A percentile compares a stretch with the other conserved stretches of the same genome.
These are phyloP conservation scores for Pleurostoma richardsiae DNA, from an alignment of 2,329 filamentous ascomycete species.

Conservation along the genomic window DNA sequence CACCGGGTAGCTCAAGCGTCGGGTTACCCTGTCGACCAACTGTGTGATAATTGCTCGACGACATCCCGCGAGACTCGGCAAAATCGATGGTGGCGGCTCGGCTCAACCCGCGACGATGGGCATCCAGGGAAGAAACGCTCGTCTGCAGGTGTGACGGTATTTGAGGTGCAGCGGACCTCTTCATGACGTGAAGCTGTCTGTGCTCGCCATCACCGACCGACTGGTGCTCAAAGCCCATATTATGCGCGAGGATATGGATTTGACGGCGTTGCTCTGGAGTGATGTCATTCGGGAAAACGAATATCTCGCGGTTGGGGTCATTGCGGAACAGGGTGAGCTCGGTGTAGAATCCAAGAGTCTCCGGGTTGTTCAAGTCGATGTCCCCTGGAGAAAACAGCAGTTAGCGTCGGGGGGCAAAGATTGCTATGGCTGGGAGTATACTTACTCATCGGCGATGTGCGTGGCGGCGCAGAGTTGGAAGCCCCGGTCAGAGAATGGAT, in stretches of 20 bases:
- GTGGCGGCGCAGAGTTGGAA: slow-evolving; percentile 55
- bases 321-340: slow-evolving; percentile 86
- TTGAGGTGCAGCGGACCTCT: slow-evolving; percentile 33
- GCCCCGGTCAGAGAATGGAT: slow-evolving; percentile 71
- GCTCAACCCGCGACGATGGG: slow-evolving; percentile 79
- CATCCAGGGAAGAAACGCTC: slow-evolving; percentile 61
- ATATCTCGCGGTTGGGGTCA: slow-evolving; percentile 61
- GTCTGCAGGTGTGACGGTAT: slow-evolving; percentile 53
- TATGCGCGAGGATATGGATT: slow-evolving; percentile 90
- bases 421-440: neutral
- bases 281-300: slow-evolving; percentile 78
- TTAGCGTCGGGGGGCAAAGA: slow-evolving; percentile 9
- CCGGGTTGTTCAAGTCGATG: slow-evolving; percentile 86
- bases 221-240: slow-evolving; percentile 86
- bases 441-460: slow-evolving; percentile 43
- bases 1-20: slow-evolving; percentile 75
- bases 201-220: slow-evolving; percentile 86
- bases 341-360: slow-evolving; percentile 83
- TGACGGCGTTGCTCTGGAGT: slow-evolving; percentile 80
- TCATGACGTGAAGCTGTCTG: slow-evolving; percentile 86
- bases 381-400: slow-evolving; percentile 40
- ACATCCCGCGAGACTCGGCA: slow-evolving; percentile 63
- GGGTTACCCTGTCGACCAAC: slow-evolving; percentile 72
- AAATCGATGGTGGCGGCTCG: slow-evolving; percentile 98
- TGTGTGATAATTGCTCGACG: slow-evolving; percentile 63